Conservation (phyloP, 805 yeast genomes). For the Metschnikowia lachancei region DNA sequence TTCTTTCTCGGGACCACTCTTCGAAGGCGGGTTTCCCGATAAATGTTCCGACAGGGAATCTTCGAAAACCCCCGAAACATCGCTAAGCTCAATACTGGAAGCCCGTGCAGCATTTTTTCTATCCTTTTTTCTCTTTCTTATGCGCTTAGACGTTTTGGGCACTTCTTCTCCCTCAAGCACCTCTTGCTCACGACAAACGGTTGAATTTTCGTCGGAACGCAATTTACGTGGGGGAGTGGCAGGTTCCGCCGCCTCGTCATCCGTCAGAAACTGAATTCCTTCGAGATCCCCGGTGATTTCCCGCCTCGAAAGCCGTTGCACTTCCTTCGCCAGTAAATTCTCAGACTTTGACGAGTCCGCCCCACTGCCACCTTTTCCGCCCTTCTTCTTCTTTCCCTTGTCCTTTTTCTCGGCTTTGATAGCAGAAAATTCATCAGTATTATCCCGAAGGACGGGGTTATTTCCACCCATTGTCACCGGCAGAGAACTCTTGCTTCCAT, state of each 20-base stretch:
- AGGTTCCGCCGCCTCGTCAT: constrained; percentile 19
- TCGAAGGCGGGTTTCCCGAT: too few relatives aligned
- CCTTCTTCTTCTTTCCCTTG: not conserved
- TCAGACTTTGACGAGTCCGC: not conserved
- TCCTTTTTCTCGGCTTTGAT: too few relatives aligned
- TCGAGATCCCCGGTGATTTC: constrained; percentile 31
- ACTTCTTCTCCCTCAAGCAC: not conserved
- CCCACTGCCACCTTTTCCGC: not conserved
- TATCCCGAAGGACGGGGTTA: not conserved
- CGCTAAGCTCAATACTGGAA: too few relatives aligned
- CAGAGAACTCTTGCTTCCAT: not conserved
- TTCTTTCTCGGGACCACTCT: too few relatives aligned
- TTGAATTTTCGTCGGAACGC: not conserved
- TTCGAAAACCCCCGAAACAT: too few relatives aligned
- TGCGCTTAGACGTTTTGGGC: too few relatives aligned
- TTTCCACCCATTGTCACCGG: not conserved
- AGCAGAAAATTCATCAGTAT: not conserved
- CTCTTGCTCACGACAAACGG: not conserved
- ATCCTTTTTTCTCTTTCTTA: too few relatives aligned
- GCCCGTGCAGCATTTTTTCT: too few relatives aligned
- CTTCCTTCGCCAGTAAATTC: constrained; percentile 1
- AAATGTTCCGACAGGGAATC: too few relatives aligned
- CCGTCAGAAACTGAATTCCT: constrained; percentile 28
- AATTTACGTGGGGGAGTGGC: not conserved
- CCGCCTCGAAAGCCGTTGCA: constrained; percentile 15